phyloP scores from a whole-genome alignment of 176 grass and related monocot genomes.

The Phragmites australis region DNA sequence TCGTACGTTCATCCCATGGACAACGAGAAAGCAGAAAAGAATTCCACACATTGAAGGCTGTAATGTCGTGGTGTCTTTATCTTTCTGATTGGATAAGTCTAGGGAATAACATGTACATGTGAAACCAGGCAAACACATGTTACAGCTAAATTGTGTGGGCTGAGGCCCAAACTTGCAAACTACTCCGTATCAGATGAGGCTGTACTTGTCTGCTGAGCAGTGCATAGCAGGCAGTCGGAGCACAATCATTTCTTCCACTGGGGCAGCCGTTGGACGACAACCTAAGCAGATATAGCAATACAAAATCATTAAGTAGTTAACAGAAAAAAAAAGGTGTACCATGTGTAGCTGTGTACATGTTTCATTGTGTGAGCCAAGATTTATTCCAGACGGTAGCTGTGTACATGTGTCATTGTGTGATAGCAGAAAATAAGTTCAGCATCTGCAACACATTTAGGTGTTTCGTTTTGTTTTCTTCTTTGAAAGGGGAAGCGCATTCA shows the following conservation, averaged over 20 bases:
- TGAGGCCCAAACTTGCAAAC: neutral
- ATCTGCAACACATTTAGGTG: neutral
- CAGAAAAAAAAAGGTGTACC: neutral
- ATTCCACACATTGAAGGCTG: neutral
- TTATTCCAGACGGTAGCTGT: neutral
- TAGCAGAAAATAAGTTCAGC: neutral
- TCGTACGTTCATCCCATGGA: neutral
- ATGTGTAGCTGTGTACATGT: neutral
- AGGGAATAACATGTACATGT: neutral
- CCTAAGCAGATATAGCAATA: conserved; percentile 30
- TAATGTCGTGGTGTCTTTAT: neutral
- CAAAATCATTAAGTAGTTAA: neutral
- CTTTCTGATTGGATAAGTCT: neutral
- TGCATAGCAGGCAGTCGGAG: neutral
- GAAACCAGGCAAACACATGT: neutral
- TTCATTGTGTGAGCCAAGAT: neutral
- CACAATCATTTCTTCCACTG: conserved; percentile 81
- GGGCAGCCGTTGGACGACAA: conserved; percentile 77
- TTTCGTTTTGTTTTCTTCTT: neutral
- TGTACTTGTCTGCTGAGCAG: neutral
- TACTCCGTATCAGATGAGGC: neutral
- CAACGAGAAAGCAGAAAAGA: neutral
- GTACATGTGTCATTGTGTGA: neutral
- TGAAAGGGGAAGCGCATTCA: neutral
- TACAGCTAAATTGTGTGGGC: neutral